Percentiles rank a stretch among this genome's conserved stretches.
phyloP scores from a whole-genome alignment of 169 alveolate genomes.

The Plasmodium relictum region DNA sequence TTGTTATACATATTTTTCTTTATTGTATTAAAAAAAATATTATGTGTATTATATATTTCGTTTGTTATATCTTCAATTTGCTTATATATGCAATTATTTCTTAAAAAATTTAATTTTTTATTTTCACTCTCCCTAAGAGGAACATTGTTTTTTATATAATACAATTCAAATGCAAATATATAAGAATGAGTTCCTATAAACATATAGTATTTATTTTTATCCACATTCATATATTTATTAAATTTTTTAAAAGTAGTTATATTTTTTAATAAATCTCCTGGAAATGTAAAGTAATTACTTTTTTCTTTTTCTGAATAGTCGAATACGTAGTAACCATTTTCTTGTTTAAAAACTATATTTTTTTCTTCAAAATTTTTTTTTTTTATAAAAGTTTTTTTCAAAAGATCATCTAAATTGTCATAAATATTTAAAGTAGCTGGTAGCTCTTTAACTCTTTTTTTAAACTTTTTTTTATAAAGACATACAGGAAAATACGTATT shows the following conservation, averaged over 20 bases:
- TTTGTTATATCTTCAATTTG: slow-evolving; percentile 25
- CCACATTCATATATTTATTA: slow-evolving; percentile 17
- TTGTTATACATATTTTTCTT: background rate
- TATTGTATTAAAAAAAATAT: slow-evolving; percentile 20
- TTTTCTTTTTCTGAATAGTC: slow-evolving; percentile 55
- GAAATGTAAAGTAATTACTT: slow-evolving; percentile 34
- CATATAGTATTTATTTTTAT: slow-evolving; percentile 25
- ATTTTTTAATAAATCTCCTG: slow-evolving; percentile 42
- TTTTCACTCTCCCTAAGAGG: background rate
- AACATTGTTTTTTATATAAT: slow-evolving; percentile 7
- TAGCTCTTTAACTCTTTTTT: slow-evolving; percentile 36
- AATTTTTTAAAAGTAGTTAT: slow-evolving; percentile 25
- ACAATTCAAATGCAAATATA: slow-evolving; percentile 47
- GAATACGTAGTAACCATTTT: slow-evolving; percentile 21
- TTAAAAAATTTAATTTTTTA: slow-evolving; percentile 1
- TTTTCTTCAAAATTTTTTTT: slow-evolving; percentile 1
- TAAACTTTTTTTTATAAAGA: slow-evolving; percentile 47
- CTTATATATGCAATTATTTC: slow-evolving; percentile 21
- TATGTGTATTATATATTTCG: slow-evolving; percentile 16
- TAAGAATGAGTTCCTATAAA: slow-evolving; percentile 64
- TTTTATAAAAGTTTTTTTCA: slow-evolving; percentile 2
- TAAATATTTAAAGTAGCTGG: slow-evolving; percentile 60
- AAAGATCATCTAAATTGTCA: slow-evolving; percentile 45
- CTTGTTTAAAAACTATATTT: slow-evolving; percentile 14
- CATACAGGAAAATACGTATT: slow-evolving; percentile 53